These are phyloP conservation scores for Cyclostephanos tholiformis DNA, from an alignment of 108 stramenopile species.

Conservation along the genomic window DNA sequence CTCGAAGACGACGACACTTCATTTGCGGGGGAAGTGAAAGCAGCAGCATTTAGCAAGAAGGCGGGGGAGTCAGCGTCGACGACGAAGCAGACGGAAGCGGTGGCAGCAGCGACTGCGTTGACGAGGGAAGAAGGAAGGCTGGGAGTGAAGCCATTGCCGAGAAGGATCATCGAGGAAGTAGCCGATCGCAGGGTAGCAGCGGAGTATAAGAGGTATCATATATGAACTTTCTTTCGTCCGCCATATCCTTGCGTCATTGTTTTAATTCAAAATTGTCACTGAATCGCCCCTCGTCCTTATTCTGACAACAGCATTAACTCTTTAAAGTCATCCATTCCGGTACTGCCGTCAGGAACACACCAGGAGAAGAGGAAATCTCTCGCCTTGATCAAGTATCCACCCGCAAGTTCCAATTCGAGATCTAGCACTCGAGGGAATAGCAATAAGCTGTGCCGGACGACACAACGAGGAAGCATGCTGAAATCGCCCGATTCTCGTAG, in stretches of 20 bases:
- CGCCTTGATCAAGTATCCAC: constrained; percentile 3
- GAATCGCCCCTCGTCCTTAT: background rate
- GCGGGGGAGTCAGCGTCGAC: background rate
- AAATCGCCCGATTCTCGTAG: background rate
- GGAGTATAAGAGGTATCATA: constrained; percentile 2
- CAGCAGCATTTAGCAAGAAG: background rate
- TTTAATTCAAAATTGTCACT: constrained; percentile 7
- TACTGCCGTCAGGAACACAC: background rate
- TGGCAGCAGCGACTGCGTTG: background rate
- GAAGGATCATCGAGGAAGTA: background rate
- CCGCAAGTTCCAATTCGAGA: background rate
- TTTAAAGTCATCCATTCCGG: background rate
- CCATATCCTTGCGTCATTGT: constrained; percentile 1
- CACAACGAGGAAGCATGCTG: background rate
- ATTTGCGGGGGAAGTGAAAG: background rate
- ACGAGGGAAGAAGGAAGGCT: background rate
- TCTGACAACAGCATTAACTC: background rate
- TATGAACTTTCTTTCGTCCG: background rate
- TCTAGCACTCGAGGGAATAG: background rate
- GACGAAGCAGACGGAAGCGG: background rate
- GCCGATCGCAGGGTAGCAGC: background rate
- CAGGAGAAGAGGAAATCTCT: constrained; percentile 26
- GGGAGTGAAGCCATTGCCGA: constrained; percentile 12
- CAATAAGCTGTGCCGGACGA: background rate
- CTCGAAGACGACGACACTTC: constrained; percentile 9